Evolutionary conservation across 306 rosid species (phyloP).

Genomic region (Casuarina cunninghamiana): DNA sequence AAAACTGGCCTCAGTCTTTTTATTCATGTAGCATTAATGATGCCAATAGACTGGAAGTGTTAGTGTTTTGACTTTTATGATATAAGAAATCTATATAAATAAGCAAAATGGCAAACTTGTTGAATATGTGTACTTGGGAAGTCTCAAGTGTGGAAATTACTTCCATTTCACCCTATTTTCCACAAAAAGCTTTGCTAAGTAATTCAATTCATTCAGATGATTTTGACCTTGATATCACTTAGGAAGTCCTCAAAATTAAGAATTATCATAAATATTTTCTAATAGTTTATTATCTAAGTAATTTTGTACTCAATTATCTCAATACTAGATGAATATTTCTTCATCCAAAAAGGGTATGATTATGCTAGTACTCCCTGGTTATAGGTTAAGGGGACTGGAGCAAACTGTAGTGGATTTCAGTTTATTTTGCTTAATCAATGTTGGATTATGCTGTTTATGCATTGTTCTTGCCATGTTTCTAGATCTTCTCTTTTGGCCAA

Average conservation of each 20-base stretch:
- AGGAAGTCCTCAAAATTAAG: not conserved
- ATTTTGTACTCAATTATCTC: not conserved
- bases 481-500: slow-evolving; percentile 79
- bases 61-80: not conserved
- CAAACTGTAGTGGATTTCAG: not conserved
- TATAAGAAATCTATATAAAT: not conserved
- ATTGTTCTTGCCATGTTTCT: slow-evolving; percentile 47
- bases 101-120: not conserved
- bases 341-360: not conserved
- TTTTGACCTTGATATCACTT: not conserved
- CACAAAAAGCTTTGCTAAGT: not conserved
- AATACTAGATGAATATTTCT: not conserved
- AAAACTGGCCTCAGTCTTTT: not conserved
- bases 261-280: not conserved
- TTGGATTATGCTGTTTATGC: slow-evolving; percentile 25
- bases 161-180: not conserved
- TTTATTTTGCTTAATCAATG: slow-evolving; percentile 4
- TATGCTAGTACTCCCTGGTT: not conserved
- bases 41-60: not conserved
- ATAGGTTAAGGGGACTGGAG: not conserved
- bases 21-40: not conserved
- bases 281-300: not conserved
- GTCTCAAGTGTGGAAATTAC: not conserved
- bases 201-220: not conserved
- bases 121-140: not conserved